Conservation (phyloP, 441 rosid species). For the Bocquillonia castaneifolia region DNA sequence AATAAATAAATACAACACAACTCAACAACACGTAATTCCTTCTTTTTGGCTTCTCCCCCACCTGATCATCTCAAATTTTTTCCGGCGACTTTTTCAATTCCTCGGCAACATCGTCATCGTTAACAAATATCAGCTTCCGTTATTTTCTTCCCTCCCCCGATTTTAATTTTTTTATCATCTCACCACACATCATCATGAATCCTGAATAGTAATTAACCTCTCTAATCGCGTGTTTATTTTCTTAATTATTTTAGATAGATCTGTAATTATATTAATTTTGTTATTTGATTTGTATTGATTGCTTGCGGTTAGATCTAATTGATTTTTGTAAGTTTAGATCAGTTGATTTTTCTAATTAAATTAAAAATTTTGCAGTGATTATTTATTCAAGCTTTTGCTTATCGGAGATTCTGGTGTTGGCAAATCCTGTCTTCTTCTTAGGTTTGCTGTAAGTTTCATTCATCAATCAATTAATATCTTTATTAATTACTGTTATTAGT, state of each 20-base stretch:
- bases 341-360: background rate
- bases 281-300: constrained; percentile 14
- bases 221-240: background rate
- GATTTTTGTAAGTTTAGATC: constrained; percentile 30
- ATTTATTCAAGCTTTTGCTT: constrained; percentile 38
- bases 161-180: background rate
- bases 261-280: constrained; percentile 14
- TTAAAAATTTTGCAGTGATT: constrained; percentile 27
- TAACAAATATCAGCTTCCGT: background rate
- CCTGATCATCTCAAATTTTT: background rate
- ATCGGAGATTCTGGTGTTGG: constrained; percentile 40
- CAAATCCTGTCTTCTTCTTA: constrained; percentile 33
- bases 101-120: background rate
- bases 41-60: too few relatives aligned
- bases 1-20: background rate
- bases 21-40: too few relatives aligned
- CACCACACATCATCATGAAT: constrained; percentile 54
- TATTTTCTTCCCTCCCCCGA: background rate
- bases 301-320: constrained; percentile 35
- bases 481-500: background rate
- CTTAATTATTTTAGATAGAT: constrained; percentile 17
- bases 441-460: constrained; percentile 33
- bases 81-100: constrained; percentile 11
- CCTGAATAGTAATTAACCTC: constrained; percentile 70
- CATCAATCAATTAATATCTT: background rate